phyloP scores from a whole-genome alignment of 2,329 filamentous ascomycete species.

The Plenodomus lindquistii region DNA sequence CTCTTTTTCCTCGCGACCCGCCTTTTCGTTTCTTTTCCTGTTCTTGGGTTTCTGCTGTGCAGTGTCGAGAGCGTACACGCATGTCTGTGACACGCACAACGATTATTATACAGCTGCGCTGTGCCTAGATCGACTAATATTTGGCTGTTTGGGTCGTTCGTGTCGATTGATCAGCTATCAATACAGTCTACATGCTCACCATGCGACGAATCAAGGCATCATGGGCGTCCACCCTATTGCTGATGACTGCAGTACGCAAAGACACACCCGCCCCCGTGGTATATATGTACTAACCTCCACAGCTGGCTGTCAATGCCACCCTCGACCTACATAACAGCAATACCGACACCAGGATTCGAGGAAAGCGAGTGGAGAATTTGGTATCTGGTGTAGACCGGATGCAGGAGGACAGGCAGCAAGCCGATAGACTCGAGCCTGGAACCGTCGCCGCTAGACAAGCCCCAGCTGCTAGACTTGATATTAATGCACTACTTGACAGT shows the following conservation, averaged over 20 bases:
- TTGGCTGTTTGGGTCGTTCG: slow-evolving; percentile 2
- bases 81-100: slow-evolving; percentile 36
- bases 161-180: neutral
- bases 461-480: slow-evolving; percentile 21
- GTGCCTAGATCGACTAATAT: slow-evolving; percentile 41
- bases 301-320: slow-evolving; percentile 31
- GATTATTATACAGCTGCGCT: slow-evolving; percentile 40
- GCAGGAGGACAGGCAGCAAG: slow-evolving; percentile 11
- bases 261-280: neutral
- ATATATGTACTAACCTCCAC: slow-evolving; percentile 18
- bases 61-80: slow-evolving; percentile 38
- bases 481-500: slow-evolving; percentile 22
- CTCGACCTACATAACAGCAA: slow-evolving; percentile 30
- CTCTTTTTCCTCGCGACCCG: slow-evolving; percentile 6
- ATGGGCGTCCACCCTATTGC: slow-evolving; percentile 30
- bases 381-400: slow-evolving; percentile 25
- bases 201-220: slow-evolving; percentile 38
- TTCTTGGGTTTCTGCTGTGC: slow-evolving; percentile 42
- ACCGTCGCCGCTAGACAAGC: slow-evolving; percentile 17
- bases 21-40: slow-evolving; percentile 20
- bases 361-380: slow-evolving; percentile 30
- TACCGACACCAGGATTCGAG: slow-evolving; percentile 24
- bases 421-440: slow-evolving; percentile 11
- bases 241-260: slow-evolving; percentile 36
- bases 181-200: slow-evolving; percentile 2